Percentiles rank a stretch among this genome's conserved stretches.
phyloP scores from a whole-genome alignment of 352 stramenopile genomes.

The Globisporangium yorkense region DNA sequence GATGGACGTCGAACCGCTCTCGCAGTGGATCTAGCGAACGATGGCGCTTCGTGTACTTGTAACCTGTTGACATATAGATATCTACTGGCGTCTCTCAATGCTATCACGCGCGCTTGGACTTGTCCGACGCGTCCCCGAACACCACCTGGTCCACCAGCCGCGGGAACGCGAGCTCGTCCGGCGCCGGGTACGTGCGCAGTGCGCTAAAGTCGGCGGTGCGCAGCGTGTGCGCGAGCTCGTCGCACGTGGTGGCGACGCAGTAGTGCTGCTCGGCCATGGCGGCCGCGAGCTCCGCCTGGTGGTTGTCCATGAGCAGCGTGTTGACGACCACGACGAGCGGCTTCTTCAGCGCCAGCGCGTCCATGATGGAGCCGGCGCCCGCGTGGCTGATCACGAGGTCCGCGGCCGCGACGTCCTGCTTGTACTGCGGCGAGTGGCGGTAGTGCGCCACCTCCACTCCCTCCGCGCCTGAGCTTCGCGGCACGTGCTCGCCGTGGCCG shows the following conservation, averaged over 20 bases:
- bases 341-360: slow-evolving; percentile 79
- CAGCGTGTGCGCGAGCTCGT: slow-evolving; percentile 29
- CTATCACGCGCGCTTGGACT: background rate
- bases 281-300: slow-evolving; percentile 93
- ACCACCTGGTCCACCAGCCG: slow-evolving; percentile 55
- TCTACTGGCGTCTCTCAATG: background rate
- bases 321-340: slow-evolving; percentile 94
- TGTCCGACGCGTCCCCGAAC: background rate
- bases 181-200: slow-evolving; percentile 46
- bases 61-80: background rate
- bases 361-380: slow-evolving; percentile 92
- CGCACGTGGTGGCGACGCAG: slow-evolving; percentile 48
- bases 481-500: slow-evolving; percentile 57
- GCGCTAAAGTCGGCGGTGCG: slow-evolving; percentile 28
- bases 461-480: slow-evolving; percentile 20
- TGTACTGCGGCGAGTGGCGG: slow-evolving; percentile 88
- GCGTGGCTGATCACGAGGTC: slow-evolving; percentile 95
- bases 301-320: slow-evolving; percentile 95
- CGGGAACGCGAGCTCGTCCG: slow-evolving; percentile 62
- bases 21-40: slow-evolving; percentile 8
- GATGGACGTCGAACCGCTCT: slow-evolving; percentile 4
- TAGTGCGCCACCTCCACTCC: slow-evolving; percentile 64
- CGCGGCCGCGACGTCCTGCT: slow-evolving; percentile 84
- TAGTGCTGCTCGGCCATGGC: slow-evolving; percentile 80
- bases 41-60: background rate